phyloP scores from a whole-genome alignment of 139 green algal genomes.

The Chlorella sp. region DNA sequence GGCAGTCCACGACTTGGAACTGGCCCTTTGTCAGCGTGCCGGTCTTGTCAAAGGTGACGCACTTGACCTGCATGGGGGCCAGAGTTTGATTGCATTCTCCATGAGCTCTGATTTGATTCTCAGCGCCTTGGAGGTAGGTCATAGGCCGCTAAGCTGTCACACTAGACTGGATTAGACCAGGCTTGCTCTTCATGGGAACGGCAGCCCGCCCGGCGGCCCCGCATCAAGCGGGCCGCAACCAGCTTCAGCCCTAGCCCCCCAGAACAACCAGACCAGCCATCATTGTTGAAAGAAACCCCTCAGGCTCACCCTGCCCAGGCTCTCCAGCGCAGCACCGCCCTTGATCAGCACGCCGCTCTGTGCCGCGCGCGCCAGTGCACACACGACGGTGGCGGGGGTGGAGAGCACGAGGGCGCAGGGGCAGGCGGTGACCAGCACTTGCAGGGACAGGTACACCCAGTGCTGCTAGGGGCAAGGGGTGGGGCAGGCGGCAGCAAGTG shows the following conservation, averaged over 20 bases:
- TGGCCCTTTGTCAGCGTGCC: conserved; percentile 88
- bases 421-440: conserved; percentile 85
- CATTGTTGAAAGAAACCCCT: too few relatives aligned
- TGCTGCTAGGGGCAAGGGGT: conserved; percentile 16
- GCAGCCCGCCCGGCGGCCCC: too few relatives aligned
- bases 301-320: conserved; percentile 54
- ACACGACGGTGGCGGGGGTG: conserved; percentile 73
- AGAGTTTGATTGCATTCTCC: too few relatives aligned
- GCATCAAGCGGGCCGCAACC: too few relatives aligned
- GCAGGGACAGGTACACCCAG: conserved; percentile 74
- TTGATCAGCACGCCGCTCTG: conserved; percentile 79
- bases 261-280: too few relatives aligned
- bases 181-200: too few relatives aligned
- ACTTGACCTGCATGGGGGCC: neutral
- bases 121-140: too few relatives aligned
- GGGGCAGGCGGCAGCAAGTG: neutral
- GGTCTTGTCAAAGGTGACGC: conserved; percentile 95
- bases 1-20: conserved; percentile 61
- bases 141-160: too few relatives aligned
- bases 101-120: too few relatives aligned
- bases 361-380: conserved; percentile 53
- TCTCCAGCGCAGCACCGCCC: conserved; percentile 73
- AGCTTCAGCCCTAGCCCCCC: too few relatives aligned
- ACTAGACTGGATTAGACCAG: too few relatives aligned
- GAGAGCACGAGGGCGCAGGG: conserved; percentile 88